Conservation (phyloP, 1,284 basidiomycete genomes). For the Apiotrichum domesticum region DNA sequence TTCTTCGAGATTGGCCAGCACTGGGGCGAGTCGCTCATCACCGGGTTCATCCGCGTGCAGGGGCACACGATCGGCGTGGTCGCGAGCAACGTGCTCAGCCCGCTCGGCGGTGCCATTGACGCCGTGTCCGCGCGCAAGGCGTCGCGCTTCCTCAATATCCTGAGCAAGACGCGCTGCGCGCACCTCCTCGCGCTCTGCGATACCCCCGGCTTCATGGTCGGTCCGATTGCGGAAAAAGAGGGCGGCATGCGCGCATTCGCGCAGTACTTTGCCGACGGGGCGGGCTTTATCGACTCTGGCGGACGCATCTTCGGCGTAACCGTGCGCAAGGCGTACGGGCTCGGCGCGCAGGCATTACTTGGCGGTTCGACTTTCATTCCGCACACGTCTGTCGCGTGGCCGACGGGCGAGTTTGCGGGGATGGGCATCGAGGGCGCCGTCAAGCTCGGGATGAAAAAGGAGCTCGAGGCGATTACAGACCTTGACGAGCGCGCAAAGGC, state of each 20-base stretch:
- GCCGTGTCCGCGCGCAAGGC: constrained; percentile 13
- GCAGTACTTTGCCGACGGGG: constrained; percentile 14
- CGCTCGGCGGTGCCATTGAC: constrained; percentile 17
- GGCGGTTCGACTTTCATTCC: constrained; percentile 16
- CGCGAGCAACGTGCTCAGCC: constrained; percentile 13
- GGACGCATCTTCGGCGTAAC: constrained; percentile 16
- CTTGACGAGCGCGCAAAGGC: constrained; percentile 3
- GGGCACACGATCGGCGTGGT: constrained; percentile 16
- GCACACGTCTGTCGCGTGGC: constrained; percentile 14
- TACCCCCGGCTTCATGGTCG: constrained; percentile 22
- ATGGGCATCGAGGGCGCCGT: constrained; percentile 21
- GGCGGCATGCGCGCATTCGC: constrained; percentile 16
- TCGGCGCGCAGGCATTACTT: constrained; percentile 18
- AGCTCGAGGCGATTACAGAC: constrained; percentile 17
- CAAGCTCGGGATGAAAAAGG: constrained; percentile 19
- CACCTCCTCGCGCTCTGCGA: constrained; percentile 17
- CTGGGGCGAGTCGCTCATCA: constrained; percentile 17
- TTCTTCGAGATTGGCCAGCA: constrained; percentile 17
- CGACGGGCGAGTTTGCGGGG: constrained; percentile 17
- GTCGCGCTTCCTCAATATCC: constrained; percentile 15
- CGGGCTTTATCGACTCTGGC: constrained; percentile 12
- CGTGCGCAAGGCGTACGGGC: constrained; percentile 17
- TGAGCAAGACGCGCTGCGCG: constrained; percentile 11
- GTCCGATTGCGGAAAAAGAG: constrained; percentile 13
- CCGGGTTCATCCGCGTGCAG: constrained; percentile 15